Base-by-base conservation (phyloP, 352 stramenopile species). In the Globisporangium polare region DNA sequence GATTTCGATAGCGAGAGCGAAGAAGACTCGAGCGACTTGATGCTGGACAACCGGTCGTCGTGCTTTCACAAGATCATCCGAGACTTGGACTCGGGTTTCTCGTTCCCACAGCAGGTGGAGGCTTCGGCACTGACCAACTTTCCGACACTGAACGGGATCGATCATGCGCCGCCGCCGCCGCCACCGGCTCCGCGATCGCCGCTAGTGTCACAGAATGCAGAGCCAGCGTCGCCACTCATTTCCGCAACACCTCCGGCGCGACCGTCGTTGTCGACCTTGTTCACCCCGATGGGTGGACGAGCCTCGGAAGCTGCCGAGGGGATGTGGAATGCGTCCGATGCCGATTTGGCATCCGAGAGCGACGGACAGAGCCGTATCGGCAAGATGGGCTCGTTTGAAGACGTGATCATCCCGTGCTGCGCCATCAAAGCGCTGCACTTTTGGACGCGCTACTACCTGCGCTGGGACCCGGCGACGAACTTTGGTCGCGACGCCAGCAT, bases 401-500 rank as follows among this genome's bases (percentile, higher is more conserved):
- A 90, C 53, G 75, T 93, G 39, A 80, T 94, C 18, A 69, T 89
- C 9, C 86, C 83, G 24, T 88, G 79, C 39, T 80, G 72, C 24
- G 77, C 79, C 49, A 81, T 88, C 17, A 89, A 89, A 27, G 75
- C 80, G 37, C 63, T 95, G 12, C 69, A 74, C 42, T 91, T 95
- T 26, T 95, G 86, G 86, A 72, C 75, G 13, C 73, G 81, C 17
- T 95, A 93, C 59, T 95, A 92, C 39, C 57, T 95, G 58, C 80
- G 86, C 5, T 93, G 83, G 80, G 82, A 95, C 45, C 74, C 83
- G 0, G 77, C 72, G 2, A 78, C 72, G 6, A 71, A 79, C 27
- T 75, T 78, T 37, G 77, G 89, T 20, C 77, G 83, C 13, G 78
- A 90, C 20, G 74, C 77, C 45, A 80, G 65, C 24, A 74, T 88